Evolutionary conservation across 306 rosid species (phyloP), one percentile per base, ranked within the genome.

Genomic region (Quercus dentata): DNA sequence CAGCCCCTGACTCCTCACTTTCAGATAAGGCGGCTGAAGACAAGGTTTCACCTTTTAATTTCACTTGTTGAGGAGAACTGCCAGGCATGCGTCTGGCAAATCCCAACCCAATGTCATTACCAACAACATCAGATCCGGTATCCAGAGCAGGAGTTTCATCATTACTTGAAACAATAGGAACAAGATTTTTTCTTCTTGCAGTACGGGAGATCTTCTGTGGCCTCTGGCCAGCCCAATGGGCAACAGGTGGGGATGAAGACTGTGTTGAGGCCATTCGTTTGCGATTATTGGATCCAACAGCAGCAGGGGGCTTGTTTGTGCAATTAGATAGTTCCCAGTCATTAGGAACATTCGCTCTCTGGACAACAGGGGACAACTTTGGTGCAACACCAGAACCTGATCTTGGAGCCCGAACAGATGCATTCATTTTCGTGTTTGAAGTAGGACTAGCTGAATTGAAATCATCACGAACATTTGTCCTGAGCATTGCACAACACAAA

Each of bases 1-100:
- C 92, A 82, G 79, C 86, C 81, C 97, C 99, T 21, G 97, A 96
- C 87, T 96, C 99, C 85, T 96, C 99, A 74, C 99, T 96, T 84
- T 93, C 99, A 51, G 99, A 95, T 78, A 87, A 83, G 77, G 88
- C 89, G 65, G 95, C 84, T 52, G 97, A 87, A 76, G 97, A 86
- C 74, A 94, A 79, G 33, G 94, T 87, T 3, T 95, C 99, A 14
- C 92, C 89, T 88, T 91, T 95, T 83, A 87, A 74, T 86, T 87
- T 93, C 76, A 89, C 86, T 80, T 91, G 97, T 87, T 91, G 99
- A 75, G 98, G 91, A 78, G 99, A 95, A 83, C 84, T 84, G 76
- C 94, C 90, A 61, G 90, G 81, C 80, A 88, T 20, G 80, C 93
- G 95, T 86, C 90, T 90, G 75, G 87, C 73, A 80, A 86, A 89